A percentile compares a stretch with the other conserved stretches of the same genome.
Evolutionary conservation across 2,329 filamentous ascomycete genomes (phyloP).

Genomic region (Venturia asperata): DNA sequence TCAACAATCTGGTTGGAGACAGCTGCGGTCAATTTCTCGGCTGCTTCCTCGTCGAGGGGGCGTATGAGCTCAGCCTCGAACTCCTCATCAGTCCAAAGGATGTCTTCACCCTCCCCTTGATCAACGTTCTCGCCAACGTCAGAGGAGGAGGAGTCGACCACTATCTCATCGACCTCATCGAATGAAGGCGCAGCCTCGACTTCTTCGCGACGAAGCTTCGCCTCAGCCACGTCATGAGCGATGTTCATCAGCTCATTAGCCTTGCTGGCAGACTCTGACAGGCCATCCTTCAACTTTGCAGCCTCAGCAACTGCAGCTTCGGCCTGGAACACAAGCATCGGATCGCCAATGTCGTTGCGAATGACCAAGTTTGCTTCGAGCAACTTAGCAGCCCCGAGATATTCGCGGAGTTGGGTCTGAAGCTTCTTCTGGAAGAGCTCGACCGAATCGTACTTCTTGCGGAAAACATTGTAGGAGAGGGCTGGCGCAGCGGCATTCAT

Average conservation of each 20-base stretch:
- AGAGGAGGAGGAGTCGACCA: neutral
- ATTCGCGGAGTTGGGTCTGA: neutral
- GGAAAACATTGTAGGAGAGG: neutral
- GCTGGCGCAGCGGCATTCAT: neutral
- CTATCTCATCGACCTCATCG: neutral
- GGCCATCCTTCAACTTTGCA: neutral
- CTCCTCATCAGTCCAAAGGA: neutral
- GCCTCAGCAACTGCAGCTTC: neutral
- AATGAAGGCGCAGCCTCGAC: neutral
- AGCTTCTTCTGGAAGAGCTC: neutral
- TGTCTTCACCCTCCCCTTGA: neutral
- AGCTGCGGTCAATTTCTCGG: neutral
- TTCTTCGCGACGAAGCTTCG: neutral
- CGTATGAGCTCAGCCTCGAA: neutral
- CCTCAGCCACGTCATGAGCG: neutral
- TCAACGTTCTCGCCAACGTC: neutral
- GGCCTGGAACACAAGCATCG: neutral
- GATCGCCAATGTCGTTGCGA: neutral
- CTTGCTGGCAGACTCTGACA: neutral
- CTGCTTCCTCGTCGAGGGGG: neutral
- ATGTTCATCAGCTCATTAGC: neutral
- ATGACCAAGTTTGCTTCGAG: slow-evolving; percentile 1
- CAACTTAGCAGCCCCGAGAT: neutral
- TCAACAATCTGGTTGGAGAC: neutral
- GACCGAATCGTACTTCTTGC: neutral